A percentile compares a stretch with the other conserved stretches of the same genome.
Conservation (phyloP, 2,329 filamentous ascomycete species). For the Setomelanomma holmii region DNA sequence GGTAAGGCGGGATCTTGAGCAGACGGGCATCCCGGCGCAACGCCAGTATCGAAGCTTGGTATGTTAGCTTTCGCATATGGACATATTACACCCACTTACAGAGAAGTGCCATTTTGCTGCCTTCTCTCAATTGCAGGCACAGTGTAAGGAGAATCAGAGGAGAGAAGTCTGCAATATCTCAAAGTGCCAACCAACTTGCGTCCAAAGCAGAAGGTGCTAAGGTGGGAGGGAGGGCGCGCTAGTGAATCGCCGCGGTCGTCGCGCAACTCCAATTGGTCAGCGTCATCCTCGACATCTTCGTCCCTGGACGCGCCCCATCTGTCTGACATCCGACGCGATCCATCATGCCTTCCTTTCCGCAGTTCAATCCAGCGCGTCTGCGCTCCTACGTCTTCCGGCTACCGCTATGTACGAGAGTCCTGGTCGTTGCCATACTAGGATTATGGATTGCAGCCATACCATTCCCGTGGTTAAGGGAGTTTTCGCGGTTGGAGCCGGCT, state of each 20-base stretch:
- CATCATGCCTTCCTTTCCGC: constrained; percentile 56
- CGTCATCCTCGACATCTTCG: neutral
- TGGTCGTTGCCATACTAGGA: constrained; percentile 70
- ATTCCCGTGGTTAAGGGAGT: constrained; percentile 74
- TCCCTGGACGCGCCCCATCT: neutral
- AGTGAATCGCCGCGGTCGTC: constrained; percentile 21
- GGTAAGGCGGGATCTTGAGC: constrained; percentile 82
- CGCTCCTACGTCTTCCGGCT: constrained; percentile 83
- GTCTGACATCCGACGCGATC: constrained; percentile 11
- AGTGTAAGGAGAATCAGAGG: constrained; percentile 4
- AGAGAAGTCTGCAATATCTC: constrained; percentile 2
- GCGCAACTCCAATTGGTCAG: constrained; percentile 11
- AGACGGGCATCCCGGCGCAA: constrained; percentile 82
- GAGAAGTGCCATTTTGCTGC: constrained; percentile 44
- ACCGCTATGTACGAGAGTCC: constrained; percentile 82
- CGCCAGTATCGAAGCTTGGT: constrained; percentile 64
- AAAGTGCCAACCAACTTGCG: constrained; percentile 19
- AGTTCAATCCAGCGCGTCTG: constrained; percentile 75
- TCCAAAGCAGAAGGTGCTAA: constrained; percentile 22
- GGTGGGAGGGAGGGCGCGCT: constrained; percentile 8
- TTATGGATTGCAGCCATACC: constrained; percentile 76
- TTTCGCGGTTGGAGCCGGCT: constrained; percentile 80
- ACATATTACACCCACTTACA: constrained; percentile 28
- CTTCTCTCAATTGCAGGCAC: constrained; percentile 13
- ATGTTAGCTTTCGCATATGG: constrained; percentile 18